These are phyloP conservation scores for Candida nonsorbophila DNA, from an alignment of 805 yeast species.

Conservation along the genomic window DNA sequence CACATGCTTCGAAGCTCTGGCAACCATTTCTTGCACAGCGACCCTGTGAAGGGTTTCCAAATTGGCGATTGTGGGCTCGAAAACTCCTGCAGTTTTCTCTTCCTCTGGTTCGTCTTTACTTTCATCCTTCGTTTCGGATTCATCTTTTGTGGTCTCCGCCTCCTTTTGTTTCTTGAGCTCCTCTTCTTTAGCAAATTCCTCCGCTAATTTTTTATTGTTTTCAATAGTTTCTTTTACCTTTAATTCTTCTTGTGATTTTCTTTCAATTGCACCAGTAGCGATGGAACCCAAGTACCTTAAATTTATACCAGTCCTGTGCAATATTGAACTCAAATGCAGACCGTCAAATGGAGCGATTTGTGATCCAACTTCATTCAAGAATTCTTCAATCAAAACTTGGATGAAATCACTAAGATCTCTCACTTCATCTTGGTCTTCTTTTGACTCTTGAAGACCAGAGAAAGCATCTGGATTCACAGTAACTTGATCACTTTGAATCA, in stretches of 20 bases:
- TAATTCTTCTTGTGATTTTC: constrained; percentile 12
- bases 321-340: constrained; percentile 53
- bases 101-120: constrained; percentile 16
- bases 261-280: constrained; percentile 29
- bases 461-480: constrained; percentile 79
- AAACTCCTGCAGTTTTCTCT: constrained; percentile 28
- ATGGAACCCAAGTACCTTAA: constrained; percentile 78
- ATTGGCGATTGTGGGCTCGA: constrained; percentile 38
- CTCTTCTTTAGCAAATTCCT: constrained; percentile 19
- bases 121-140: constrained; percentile 26
- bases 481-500: constrained; percentile 48
- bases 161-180: constrained; percentile 13
- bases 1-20: constrained; percentile 75
- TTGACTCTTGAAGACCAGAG: constrained; percentile 33
- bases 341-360: constrained; percentile 79
- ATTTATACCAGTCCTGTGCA: constrained; percentile 84
- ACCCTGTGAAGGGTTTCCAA: constrained; percentile 44
- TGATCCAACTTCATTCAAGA: constrained; percentile 49
- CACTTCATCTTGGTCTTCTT: constrained; percentile 58
- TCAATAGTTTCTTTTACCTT: constrained; percentile 15
- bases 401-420: constrained; percentile 67
- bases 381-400: constrained; percentile 55
- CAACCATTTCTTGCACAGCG: constrained; percentile 63
- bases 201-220: constrained; percentile 19
- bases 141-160: constrained; percentile 9